phyloP scores from a whole-genome alignment of 2,329 filamentous ascomycete species.

The Calonectria leucothoes region DNA sequence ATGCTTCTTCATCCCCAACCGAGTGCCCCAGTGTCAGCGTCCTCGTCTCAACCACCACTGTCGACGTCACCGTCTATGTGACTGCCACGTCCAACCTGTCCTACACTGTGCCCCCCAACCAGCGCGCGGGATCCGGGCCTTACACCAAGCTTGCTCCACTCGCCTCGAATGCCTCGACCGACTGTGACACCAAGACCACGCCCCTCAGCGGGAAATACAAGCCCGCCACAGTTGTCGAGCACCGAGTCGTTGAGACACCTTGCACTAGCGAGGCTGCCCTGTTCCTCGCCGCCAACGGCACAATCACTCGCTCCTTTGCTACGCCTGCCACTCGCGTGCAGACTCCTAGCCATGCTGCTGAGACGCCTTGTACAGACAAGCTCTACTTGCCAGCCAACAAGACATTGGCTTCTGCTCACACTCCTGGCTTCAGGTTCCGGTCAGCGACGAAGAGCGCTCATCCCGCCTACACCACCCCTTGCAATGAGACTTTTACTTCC shows the following conservation, averaged over 20 bases:
- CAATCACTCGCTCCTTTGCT: not conserved
- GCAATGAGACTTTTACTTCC: not conserved
- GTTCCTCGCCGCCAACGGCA: not conserved
- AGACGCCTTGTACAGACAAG: not conserved
- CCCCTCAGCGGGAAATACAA: not conserved
- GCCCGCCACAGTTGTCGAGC: not conserved
- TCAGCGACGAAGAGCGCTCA: not conserved
- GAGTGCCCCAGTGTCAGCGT: constrained; percentile 40
- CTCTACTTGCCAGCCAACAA: not conserved
- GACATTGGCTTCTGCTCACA: not conserved
- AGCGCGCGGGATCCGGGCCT: not conserved
- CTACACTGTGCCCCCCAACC: constrained; percentile 13
- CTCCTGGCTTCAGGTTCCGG: not conserved
- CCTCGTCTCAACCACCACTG: constrained; percentile 45
- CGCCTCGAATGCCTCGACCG: not conserved
- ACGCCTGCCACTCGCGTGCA: not conserved
- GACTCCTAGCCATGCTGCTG: not conserved
- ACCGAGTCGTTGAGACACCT: not conserved
- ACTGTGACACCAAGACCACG: not conserved
- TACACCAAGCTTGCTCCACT: not conserved
- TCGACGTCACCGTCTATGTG: constrained; percentile 50
- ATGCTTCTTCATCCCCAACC: constrained; percentile 14
- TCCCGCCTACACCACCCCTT: not conserved
- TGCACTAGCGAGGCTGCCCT: not conserved
- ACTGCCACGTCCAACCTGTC: constrained; percentile 43